Evolutionary conservation across 192 early-diverging fungal genomes (phyloP).

Genomic region (Umbelopsis sp.): DNA sequence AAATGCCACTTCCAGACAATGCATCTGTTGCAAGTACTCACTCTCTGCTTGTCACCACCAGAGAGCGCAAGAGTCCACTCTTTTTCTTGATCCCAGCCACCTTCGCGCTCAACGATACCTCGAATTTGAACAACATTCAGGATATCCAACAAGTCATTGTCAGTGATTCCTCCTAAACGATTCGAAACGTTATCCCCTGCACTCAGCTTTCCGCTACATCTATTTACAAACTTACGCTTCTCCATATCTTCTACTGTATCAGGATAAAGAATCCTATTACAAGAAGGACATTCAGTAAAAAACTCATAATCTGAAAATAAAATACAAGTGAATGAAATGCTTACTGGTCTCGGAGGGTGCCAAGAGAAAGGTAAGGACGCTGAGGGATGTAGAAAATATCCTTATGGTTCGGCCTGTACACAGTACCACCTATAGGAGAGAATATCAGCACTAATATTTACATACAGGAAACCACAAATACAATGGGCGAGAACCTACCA

Average conservation of each 20-base stretch:
- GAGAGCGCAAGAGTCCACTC: constrained; percentile 93
- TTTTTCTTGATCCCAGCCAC: constrained; percentile 86
- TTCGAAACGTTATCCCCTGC: background rate
- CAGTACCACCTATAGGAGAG: constrained; percentile 57
- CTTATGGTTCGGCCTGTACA: constrained; percentile 73
- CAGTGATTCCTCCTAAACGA: constrained; percentile 61
- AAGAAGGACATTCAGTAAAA: background rate
- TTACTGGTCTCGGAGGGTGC: constrained; percentile 92
- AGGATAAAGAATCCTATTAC: constrained; percentile 88
- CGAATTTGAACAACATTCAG: constrained; percentile 83
- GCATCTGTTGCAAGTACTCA: constrained; percentile 20
- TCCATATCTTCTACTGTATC: constrained; percentile 83
- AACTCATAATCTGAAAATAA: no score
- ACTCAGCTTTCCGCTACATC: background rate
- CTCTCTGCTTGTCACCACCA: constrained; percentile 94
- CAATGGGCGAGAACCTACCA: constrained; percentile 44
- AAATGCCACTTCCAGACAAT: background rate
- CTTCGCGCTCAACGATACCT: constrained; percentile 85
- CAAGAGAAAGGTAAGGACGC: constrained; percentile 93
- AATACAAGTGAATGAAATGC: constrained; percentile 13
- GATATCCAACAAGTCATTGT: constrained; percentile 77
- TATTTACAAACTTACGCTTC: constrained; percentile 29
- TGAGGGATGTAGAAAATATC: constrained; percentile 99
- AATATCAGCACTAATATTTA: background rate
- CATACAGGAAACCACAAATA: background rate